phyloP scores from a whole-genome alignment of 73 alveolate species.

The Symbiodinium pilosum region DNA sequence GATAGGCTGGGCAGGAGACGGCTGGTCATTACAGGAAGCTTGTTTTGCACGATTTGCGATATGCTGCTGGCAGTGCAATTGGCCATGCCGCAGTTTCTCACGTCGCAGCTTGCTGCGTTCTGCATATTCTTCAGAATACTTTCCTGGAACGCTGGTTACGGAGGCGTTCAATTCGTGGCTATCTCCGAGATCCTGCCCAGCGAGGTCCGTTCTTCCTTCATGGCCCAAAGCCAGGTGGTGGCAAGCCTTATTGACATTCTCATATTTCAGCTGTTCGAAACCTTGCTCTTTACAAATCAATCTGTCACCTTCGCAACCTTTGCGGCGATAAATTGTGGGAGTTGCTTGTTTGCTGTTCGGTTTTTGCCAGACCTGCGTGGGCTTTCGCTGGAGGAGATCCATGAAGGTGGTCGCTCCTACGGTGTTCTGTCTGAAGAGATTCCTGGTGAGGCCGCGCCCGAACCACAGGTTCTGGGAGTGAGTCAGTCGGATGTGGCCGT shows the following conservation, averaged over 20 bases:
- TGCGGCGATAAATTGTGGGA: constrained; percentile 32
- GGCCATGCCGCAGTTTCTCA: background rate
- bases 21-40: constrained; percentile 63
- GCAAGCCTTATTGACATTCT: constrained; percentile 70
- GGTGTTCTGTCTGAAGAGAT: background rate
- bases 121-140: constrained; percentile 26
- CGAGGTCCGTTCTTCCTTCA: constrained; percentile 43
- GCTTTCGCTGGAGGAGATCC: constrained; percentile 40
- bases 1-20: constrained; percentile 73
- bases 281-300: constrained; percentile 17
- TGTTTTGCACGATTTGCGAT: constrained; percentile 55
- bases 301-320: constrained; percentile 41
- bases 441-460: background rate
- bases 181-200: constrained; percentile 63
- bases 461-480: constrained; percentile 24
- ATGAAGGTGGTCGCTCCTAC: constrained; percentile 18
- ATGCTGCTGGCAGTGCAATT: constrained; percentile 24
- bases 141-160: constrained; percentile 68
- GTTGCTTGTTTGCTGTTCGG: constrained; percentile 41
- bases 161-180: constrained; percentile 60
- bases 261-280: constrained; percentile 79
- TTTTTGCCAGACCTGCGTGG: constrained; percentile 77
- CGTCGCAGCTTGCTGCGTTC: background rate
- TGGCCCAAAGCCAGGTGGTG: constrained; percentile 68
- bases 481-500: background rate